A percentile compares a stretch with the other conserved stretches of the same genome.
Conservation (phyloP, 306 rosid genomes). For the Ormosia emarginata region DNA sequence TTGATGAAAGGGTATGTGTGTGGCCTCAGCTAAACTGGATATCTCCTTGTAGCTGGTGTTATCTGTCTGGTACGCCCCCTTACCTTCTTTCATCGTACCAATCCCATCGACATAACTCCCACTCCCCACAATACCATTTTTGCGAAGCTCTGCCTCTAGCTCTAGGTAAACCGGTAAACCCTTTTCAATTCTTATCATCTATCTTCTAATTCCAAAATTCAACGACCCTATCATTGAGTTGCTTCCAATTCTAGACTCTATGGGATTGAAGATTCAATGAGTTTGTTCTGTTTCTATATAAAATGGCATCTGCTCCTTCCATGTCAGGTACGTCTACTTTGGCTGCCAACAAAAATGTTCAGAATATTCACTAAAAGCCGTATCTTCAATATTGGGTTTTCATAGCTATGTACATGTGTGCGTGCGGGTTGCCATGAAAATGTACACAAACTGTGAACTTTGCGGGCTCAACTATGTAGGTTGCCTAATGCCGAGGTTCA, state of each 20-base stretch:
- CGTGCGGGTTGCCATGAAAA: not conserved
- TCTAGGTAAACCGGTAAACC: no score
- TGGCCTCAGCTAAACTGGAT: constrained; percentile 72
- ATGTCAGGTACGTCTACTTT: constrained; percentile 65
- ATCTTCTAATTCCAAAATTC: not conserved
- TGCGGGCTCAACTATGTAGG: not conserved
- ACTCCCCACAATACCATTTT: not conserved
- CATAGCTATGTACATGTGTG: not conserved
- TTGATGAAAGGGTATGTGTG: constrained; percentile 68
- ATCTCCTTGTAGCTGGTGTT: constrained; percentile 42
- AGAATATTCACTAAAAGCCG: not conserved
- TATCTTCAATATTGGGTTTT: constrained; percentile 10
- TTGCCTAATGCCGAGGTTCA: constrained; percentile 8
- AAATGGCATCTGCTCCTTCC: constrained; percentile 88
- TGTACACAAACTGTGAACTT: constrained; percentile 1
- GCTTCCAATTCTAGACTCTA: constrained; percentile 10
- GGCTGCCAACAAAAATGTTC: constrained; percentile 25
- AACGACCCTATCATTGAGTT: not conserved
- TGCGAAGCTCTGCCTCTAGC: no score
- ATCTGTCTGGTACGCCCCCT: constrained; percentile 39
- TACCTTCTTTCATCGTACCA: constrained; percentile 27
- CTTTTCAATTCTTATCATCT: no score
- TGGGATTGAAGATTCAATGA: constrained; percentile 66
- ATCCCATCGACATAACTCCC: constrained; percentile 39
- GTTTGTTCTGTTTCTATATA: constrained; percentile 44